Evolutionary conservation across 768 basidiomycete genomes (phyloP), one percentile per base, ranked within the genome.

Genomic region (Kwoniella pini): DNA sequence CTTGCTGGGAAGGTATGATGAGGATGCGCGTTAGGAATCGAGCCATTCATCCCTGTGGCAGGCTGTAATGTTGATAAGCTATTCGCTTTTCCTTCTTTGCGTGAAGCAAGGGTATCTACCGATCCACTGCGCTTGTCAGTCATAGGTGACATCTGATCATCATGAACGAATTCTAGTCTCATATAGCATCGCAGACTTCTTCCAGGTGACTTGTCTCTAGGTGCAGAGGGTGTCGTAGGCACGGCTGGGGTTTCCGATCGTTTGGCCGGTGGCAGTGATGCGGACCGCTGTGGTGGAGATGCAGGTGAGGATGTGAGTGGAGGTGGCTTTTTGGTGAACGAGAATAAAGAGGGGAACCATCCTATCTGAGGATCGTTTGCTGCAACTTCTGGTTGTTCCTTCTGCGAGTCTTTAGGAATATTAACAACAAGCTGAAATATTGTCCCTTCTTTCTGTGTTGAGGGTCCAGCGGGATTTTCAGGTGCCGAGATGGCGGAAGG

Each of bases 131-230:
- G 52, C n/a, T 43, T 27, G 17, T 45, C 44, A 7, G 17, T 19
- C 31, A 57, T 57, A 7, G 42, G 55, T 24, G 55, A 44, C 19
- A 40, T 31, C 12, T 28, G 48, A 2, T 40, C 49, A n/a, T 39
- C 42, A 31, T 49, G 21, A 11, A 58, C 52, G 40, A 63, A 65
- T 19, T 72, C 68, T 15, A 72, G 26, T 43, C 59, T 63, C 52
- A 68, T 59, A 52, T 61, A 70, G 53, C 68, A 69, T 28, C 60
- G 39, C 10, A 70, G 28, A 15, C 38, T 49, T 39, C 62, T 45
- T 12, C 24, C 13, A 24, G 46, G 46, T 15, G 31, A 40, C n/a
- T 61, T 61, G 27, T 54, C 45, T 58, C 36, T 42, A 27, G 45
- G 40, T 43, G 30, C 27, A 17, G 30, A 27, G 2, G 27, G 19